These are phyloP conservation scores for Acacia confusa DNA, from an alignment of 306 rosid species.

Conservation along the genomic window DNA sequence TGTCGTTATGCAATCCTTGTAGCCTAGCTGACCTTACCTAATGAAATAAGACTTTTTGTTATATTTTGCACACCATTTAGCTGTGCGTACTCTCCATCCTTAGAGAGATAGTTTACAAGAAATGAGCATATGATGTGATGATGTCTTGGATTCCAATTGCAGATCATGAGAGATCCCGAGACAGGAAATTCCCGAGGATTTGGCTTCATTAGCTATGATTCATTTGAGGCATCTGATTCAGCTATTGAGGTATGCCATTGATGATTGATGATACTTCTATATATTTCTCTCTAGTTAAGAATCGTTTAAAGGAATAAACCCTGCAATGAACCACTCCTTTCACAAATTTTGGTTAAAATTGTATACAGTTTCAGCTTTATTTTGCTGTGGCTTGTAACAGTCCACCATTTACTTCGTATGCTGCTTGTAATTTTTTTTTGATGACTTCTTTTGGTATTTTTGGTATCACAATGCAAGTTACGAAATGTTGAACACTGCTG, in stretches of 20 bases:
- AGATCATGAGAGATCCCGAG: slow-evolving; percentile 99
- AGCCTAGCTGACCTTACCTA: neutral
- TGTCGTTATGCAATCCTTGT: too few relatives aligned
- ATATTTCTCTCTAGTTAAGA: neutral
- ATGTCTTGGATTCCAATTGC: slow-evolving; percentile 32
- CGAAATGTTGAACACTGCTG: neutral
- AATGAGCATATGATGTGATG: slow-evolving; percentile 35
- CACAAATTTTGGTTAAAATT: neutral
- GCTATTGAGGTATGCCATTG: slow-evolving; percentile 83
- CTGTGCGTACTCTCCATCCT: neutral
- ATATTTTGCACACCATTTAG: neutral
- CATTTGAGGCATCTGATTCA: slow-evolving; percentile 97
- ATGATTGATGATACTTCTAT: neutral
- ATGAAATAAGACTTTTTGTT: neutral
- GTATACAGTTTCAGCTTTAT: neutral
- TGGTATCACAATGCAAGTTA: neutral
- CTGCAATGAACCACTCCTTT: slow-evolving; percentile 6
- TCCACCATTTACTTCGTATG: neutral
- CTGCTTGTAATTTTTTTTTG: neutral
- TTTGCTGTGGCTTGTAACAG: neutral
- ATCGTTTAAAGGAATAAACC: neutral
- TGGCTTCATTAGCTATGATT: slow-evolving; percentile 97
- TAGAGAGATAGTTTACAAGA: slow-evolving; percentile 8
- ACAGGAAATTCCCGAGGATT: slow-evolving; percentile 97
- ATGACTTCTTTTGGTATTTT: neutral